These are phyloP conservation scores for Lentinula sp. DNA, from an alignment of 768 basidiomycete species.

Conservation along the genomic window DNA sequence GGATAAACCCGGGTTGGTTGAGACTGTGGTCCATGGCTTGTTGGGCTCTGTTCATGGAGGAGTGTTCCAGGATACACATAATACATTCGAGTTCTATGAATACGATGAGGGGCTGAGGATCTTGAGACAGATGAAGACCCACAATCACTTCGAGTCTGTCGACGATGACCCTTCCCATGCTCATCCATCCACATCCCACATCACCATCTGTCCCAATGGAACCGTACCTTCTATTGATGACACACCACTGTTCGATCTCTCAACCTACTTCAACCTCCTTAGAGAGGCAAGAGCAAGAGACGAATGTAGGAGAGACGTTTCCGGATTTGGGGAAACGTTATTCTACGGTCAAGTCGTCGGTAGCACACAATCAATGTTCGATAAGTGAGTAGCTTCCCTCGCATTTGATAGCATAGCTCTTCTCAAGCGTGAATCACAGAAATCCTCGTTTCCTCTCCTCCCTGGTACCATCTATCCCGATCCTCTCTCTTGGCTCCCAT, in stretches of 20 bases:
- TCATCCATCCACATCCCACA: constrained; percentile 39
- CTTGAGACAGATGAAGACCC: constrained; percentile 16
- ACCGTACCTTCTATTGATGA: constrained; percentile 40
- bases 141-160: constrained; percentile 10
- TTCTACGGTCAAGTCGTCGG: constrained; percentile 88
- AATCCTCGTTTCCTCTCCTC: constrained; percentile 66
- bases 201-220: constrained; percentile 46
- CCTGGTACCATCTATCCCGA: constrained; percentile 60
- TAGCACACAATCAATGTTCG: constrained; percentile 92
- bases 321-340: constrained; percentile 66
- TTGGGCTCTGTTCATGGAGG: constrained; percentile 21
- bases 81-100: constrained; percentile 61
- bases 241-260: constrained; percentile 72
- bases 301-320: constrained; percentile 26
- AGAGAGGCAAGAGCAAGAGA: constrained; percentile 22
- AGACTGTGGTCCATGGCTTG: constrained; percentile 31
- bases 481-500: constrained; percentile 75
- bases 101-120: constrained; percentile 24
- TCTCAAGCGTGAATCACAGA: constrained; percentile 30
- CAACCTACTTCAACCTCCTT: constrained; percentile 52
- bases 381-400: constrained; percentile 56
- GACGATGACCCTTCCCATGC: constrained; percentile 20
- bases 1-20: constrained; percentile 31
- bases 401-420: neutral
- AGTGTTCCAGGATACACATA: constrained; percentile 57